Evolutionary conservation across 192 early-diverging fungal species (phyloP).

Genomic region (Linnemannia exigua): DNA sequence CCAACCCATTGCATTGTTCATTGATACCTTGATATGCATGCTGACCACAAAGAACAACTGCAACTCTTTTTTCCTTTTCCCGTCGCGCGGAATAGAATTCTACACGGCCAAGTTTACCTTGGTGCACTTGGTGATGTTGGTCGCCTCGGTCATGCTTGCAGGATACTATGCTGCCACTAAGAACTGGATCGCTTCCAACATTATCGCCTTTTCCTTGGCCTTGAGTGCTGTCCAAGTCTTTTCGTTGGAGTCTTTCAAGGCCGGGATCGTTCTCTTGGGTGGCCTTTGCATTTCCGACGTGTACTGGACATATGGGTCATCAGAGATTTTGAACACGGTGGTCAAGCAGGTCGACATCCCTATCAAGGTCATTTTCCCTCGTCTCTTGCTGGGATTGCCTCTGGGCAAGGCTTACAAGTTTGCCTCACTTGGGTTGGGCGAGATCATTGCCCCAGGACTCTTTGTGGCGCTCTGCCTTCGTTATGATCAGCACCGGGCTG

Average conservation of each 20-base stretch:
- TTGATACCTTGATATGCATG: background rate
- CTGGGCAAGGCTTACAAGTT: constrained; percentile 67
- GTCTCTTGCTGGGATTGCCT: constrained; percentile 68
- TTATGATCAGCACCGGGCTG: constrained; percentile 86
- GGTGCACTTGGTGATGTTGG: constrained; percentile 74
- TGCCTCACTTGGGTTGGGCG: constrained; percentile 93
- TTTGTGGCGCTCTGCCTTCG: constrained; percentile 91
- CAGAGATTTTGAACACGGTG: constrained; percentile 93
- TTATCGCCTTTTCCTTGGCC: constrained; percentile 88
- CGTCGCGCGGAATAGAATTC: constrained; percentile 59
- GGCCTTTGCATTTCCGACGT: constrained; percentile 94
- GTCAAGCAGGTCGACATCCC: constrained; percentile 93
- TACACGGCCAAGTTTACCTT: constrained; percentile 70
- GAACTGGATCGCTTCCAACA: constrained; percentile 92
- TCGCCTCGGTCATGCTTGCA: constrained; percentile 70
- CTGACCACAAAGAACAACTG: constrained; percentile 9
- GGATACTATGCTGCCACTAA: constrained; percentile 85
- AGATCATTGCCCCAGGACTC: constrained; percentile 96
- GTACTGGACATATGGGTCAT: constrained; percentile 95
- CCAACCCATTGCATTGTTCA: background rate
- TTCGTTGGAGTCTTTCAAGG: constrained; percentile 93
- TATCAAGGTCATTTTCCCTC: constrained; percentile 93
- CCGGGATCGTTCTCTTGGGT: constrained; percentile 88
- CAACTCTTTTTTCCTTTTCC: background rate
- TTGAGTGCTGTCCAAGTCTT: constrained; percentile 86